A percentile compares a stretch with the other conserved stretches of the same genome.
These are phyloP conservation scores for Chrysosphaeria jannelii DNA, from an alignment of 2,329 filamentous ascomycete genomes.

Conservation along the genomic window DNA sequence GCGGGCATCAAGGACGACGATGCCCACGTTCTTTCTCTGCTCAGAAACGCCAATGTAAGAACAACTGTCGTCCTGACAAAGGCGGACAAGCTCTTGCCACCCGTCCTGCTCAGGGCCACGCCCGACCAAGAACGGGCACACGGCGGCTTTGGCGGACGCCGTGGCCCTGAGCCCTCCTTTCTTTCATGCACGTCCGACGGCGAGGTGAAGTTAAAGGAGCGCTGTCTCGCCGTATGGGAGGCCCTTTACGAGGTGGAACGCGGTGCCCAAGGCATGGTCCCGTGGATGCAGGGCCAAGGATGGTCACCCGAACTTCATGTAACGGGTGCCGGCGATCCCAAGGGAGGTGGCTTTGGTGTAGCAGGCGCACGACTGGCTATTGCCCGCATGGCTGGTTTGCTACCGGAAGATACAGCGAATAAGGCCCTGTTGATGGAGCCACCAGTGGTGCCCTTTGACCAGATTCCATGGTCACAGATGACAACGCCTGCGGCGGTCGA, in stretches of 20 bases:
- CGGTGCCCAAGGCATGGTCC: slow-evolving; percentile 4
- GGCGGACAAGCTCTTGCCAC: slow-evolving; percentile 16
- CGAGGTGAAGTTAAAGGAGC: slow-evolving; percentile 4
- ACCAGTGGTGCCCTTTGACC: slow-evolving; percentile 10
- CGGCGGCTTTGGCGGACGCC: too few species aligned
- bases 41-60: slow-evolving; percentile 14
- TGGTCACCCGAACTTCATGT: slow-evolving; percentile 9
- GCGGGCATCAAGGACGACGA: slow-evolving; percentile 20
- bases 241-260: slow-evolving; percentile 5
- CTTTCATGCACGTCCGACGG: not conserved
- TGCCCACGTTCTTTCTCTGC: slow-evolving; percentile 14
- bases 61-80: slow-evolving; percentile 24
- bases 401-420: slow-evolving; percentile 4
- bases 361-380: slow-evolving; percentile 9
- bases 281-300: slow-evolving; percentile 6
- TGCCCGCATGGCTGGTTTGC: slow-evolving; percentile 8
- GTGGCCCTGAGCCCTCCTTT: slow-evolving; percentile 1
- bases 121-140: not conserved
- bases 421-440: too few species aligned
- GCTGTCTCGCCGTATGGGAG: slow-evolving; percentile 8
- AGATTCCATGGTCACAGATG: slow-evolving; percentile 6
- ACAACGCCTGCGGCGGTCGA: slow-evolving; percentile 1
- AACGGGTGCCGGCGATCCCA: slow-evolving; percentile 9
- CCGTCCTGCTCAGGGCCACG: not conserved
- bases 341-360: slow-evolving; percentile 7